A percentile compares a stretch with the other conserved stretches of the same genome.
Conservation (phyloP, 1,284 basidiomycete genomes). For the Cystobasidium slooffiae region DNA sequence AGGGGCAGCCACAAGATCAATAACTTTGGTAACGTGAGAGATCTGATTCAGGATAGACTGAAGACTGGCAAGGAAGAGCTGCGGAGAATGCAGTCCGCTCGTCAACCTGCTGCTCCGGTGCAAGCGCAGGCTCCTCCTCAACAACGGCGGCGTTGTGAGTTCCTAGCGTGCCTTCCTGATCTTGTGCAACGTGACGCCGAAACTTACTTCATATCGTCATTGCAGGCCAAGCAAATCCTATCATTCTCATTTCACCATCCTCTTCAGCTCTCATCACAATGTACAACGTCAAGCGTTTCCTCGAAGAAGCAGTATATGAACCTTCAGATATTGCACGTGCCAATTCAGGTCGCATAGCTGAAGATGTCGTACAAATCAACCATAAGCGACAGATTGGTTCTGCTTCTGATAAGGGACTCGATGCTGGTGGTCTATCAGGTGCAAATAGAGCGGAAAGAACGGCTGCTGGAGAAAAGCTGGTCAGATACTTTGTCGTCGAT, state of each 20-base stretch:
- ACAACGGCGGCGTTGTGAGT: slow-evolving; percentile 45
- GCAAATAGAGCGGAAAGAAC: slow-evolving; percentile 33
- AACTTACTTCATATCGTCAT: background rate
- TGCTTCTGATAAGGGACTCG: background rate
- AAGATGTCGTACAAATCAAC: slow-evolving; percentile 44
- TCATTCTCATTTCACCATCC: slow-evolving; percentile 94
- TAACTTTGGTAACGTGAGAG: slow-evolving; percentile 73
- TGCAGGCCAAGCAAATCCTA: slow-evolving; percentile 65
- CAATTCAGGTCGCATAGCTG: slow-evolving; percentile 22
- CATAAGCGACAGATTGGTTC: slow-evolving; percentile 36
- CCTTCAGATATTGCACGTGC: slow-evolving; percentile 33
- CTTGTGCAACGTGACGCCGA: background rate
- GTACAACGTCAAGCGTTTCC: slow-evolving; percentile 93
- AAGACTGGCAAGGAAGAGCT: slow-evolving; percentile 70
- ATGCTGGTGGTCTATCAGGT: slow-evolving; percentile 32
- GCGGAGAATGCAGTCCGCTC: background rate
- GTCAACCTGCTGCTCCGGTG: background rate
- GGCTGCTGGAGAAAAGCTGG: slow-evolving; percentile 60
- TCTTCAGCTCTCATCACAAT: slow-evolving; percentile 94
- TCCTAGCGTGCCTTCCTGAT: background rate
- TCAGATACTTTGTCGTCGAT: slow-evolving; percentile 76
- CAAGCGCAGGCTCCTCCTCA: slow-evolving; percentile 30
- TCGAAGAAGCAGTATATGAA: slow-evolving; percentile 82
- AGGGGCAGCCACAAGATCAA: slow-evolving; percentile 64
- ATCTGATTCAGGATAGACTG: slow-evolving; percentile 70